Conservation (phyloP, 352 stramenopile species). For the Phytophthora europaea region DNA sequence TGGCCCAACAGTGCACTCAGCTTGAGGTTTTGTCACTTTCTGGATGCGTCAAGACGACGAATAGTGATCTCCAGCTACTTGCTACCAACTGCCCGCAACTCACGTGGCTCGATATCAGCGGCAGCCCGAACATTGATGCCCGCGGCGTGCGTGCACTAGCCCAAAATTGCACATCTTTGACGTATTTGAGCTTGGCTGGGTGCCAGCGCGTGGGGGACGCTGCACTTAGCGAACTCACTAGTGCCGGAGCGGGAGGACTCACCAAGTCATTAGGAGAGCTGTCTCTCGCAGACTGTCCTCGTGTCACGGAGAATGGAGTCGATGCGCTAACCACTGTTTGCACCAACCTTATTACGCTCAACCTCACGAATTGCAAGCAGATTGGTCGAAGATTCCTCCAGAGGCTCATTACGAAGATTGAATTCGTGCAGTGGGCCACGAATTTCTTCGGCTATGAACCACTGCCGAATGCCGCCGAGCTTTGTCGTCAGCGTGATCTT, state of each 20-base stretch:
- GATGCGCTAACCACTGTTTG: constrained; percentile 65
- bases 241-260: constrained; percentile 30
- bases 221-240: constrained; percentile 58
- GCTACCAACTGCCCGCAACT: constrained; percentile 63
- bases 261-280: constrained; percentile 55
- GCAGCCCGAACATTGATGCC: constrained; percentile 72
- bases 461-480: constrained; percentile 80
- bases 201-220: constrained; percentile 85
- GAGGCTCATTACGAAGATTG: constrained; percentile 71
- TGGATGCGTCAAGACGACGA: constrained; percentile 84
- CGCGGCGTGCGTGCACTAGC: constrained; percentile 71
- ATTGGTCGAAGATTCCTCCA: constrained; percentile 84
- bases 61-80: constrained; percentile 73
- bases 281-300: constrained; percentile 71
- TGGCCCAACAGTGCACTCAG: constrained; percentile 76
- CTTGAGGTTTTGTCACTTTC: constrained; percentile 87
- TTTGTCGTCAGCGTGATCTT: constrained; percentile 72
- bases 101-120: constrained; percentile 87
- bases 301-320: constrained; percentile 82
- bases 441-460: constrained; percentile 90
- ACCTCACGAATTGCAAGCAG: constrained; percentile 81
- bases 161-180: constrained; percentile 60
- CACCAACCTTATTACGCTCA: constrained; percentile 85
- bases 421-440: constrained; percentile 87
- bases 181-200: constrained; percentile 78